Conservation (phyloP, 768 basidiomycete species). For the Termitomyces sp. region DNA sequence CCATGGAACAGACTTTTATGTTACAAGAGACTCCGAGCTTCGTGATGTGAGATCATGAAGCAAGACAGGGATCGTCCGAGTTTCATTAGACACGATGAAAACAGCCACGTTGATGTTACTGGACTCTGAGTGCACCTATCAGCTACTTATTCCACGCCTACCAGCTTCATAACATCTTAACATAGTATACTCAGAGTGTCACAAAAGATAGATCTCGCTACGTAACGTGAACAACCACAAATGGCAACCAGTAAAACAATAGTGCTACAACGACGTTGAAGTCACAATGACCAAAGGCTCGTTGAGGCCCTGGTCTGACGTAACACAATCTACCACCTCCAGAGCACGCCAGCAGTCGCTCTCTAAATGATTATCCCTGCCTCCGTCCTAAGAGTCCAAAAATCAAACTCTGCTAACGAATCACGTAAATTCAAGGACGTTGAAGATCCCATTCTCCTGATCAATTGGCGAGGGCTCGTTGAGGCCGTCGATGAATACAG, state of each 20-base stretch:
- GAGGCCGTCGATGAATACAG: slow-evolving; percentile 59
- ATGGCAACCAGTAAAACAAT: not conserved
- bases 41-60: slow-evolving; percentile 45
- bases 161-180: not conserved
- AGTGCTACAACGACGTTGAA: slow-evolving; percentile 12
- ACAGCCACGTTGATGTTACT: not conserved
- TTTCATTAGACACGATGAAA: not conserved
- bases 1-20: slow-evolving; percentile 59
- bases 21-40: slow-evolving; percentile 35
- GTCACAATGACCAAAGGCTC: slow-evolving; percentile 31
- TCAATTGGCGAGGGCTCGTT: slow-evolving; percentile 69
- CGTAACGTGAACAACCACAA: not conserved
- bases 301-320: slow-evolving; percentile 49
- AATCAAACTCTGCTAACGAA: slow-evolving; percentile 47
- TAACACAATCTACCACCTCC: slow-evolving; percentile 12
- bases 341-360: slow-evolving; percentile 19
- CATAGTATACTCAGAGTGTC: not conserved
- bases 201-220: not conserved
- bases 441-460: slow-evolving; percentile 63
- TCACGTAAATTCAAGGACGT: slow-evolving; percentile 55
- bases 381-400: slow-evolving; percentile 42
- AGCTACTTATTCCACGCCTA: not conserved
- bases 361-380: slow-evolving; percentile 31
- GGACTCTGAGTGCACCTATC: not conserved
- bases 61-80: slow-evolving; percentile 1